phyloP scores from a whole-genome alignment of 108 stramenopile genomes.

The Nannochloropsis gaditana region DNA sequence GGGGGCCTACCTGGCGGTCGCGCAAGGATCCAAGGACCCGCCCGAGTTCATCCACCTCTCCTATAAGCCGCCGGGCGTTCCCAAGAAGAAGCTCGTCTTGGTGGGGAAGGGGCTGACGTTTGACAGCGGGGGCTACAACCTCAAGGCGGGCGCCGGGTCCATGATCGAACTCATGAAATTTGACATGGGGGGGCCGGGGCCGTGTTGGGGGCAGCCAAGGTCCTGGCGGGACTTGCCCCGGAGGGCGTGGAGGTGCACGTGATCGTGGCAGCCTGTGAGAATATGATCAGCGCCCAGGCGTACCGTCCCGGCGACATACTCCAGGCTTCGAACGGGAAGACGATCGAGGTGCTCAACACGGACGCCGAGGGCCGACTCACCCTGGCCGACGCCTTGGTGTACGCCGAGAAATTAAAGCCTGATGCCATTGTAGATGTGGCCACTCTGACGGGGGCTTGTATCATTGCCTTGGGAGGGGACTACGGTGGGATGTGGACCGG shows the following conservation, averaged over 20 bases:
- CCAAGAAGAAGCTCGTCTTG: conserved; percentile 68
- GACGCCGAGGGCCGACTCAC: conserved; percentile 96
- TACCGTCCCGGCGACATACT: conserved; percentile 86
- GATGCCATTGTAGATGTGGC: conserved; percentile 73
- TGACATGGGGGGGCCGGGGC: conserved; percentile 94
- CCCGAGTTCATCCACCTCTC: conserved; percentile 93
- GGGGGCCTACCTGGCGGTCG: conserved; percentile 88
- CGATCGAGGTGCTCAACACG: conserved; percentile 87
- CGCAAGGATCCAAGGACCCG: conserved; percentile 78
- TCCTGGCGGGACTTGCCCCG: conserved; percentile 34
- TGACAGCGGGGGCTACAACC: conserved; percentile 99
- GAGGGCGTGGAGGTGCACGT: conserved; percentile 50
- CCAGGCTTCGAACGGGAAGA: conserved; percentile 94
- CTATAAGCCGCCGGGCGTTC: conserved; percentile 60
- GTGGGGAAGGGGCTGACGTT: conserved; percentile 93
- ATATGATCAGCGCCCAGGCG: conserved; percentile 87
- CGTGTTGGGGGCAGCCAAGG: conserved; percentile 71
- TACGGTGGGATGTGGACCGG: conserved; percentile 64
- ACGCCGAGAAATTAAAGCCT: conserved; percentile 81
- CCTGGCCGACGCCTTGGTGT: conserved; percentile 92
- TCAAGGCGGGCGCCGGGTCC: conserved; percentile 72
- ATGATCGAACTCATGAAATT: conserved; percentile 99
- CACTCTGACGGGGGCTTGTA: conserved; percentile 65
- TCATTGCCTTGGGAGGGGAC: conserved; percentile 61
- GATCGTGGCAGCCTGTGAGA: conserved; percentile 59